A percentile compares a stretch with the other conserved stretches of the same genome.
phyloP scores from a whole-genome alignment of 768 basidiomycete species.

The Chlorophyllum brunneum region DNA sequence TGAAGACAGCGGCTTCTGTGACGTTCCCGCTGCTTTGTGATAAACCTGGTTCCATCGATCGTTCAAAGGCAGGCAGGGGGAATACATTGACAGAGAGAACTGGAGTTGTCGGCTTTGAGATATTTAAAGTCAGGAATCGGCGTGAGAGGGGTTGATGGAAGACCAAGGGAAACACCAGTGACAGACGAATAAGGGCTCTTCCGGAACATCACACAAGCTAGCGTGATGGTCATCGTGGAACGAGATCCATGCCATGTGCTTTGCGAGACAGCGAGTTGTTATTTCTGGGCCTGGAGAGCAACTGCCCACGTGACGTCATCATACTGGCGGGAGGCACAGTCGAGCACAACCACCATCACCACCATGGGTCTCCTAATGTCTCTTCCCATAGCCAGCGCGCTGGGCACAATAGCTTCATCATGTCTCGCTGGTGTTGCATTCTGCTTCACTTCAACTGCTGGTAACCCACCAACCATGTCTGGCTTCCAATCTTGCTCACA shows the following conservation, averaged over 20 bases:
- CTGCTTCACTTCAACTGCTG: slow-evolving; percentile 83
- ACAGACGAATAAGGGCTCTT: no score
- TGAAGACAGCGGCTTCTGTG: neutral
- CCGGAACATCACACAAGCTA: no score
- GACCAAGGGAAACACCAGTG: no score
- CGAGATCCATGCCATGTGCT: neutral
- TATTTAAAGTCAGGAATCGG: no score
- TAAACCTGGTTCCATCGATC: neutral
- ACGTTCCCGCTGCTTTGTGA: neutral
- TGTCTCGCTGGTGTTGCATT: slow-evolving; percentile 82
- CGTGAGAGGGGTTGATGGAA: no score
- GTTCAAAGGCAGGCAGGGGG: neutral
- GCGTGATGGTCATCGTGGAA: no score
- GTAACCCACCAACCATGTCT: slow-evolving; percentile 33
- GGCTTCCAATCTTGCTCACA: slow-evolving; percentile 8
- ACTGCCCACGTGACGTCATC: slow-evolving; percentile 3
- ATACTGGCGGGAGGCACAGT: neutral
- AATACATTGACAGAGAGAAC: neutral
- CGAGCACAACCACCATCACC: neutral
- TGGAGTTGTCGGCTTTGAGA: no score
- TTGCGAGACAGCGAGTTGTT: neutral
- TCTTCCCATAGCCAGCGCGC: slow-evolving; percentile 62
- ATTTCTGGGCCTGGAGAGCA: no score
- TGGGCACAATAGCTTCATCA: slow-evolving; percentile 75
- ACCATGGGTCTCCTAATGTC: slow-evolving; percentile 74